phyloP scores from a whole-genome alignment of 352 stramenopile species.

The Blastocystis sp. region DNA sequence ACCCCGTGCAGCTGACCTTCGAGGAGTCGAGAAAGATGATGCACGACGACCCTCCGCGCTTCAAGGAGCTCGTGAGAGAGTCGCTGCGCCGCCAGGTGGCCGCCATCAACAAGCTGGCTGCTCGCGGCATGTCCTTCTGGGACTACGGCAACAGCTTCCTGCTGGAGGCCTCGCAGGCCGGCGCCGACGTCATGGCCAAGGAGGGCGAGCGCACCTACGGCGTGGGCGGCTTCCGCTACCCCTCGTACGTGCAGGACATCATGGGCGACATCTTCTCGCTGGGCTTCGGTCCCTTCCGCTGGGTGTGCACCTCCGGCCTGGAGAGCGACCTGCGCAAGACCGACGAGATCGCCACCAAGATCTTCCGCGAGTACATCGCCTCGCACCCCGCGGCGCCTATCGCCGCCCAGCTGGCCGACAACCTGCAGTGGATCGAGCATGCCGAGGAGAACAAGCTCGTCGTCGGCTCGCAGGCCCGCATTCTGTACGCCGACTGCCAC shows the following conservation, averaged over 20 bases:
- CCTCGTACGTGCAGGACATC: conserved; percentile 84
- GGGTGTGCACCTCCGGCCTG: conserved; percentile 79
- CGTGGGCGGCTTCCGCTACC: conserved; percentile 80
- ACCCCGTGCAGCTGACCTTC: conserved; percentile 80
- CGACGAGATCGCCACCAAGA: conserved; percentile 77
- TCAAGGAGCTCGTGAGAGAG: conserved; percentile 80
- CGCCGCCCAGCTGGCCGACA: conserved; percentile 77
- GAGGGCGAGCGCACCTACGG: conserved; percentile 73
- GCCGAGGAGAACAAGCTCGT: conserved; percentile 82
- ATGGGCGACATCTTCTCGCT: conserved; percentile 86
- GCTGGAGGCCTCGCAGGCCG: conserved; percentile 79
- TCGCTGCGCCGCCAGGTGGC: conserved; percentile 78
- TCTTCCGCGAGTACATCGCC: conserved; percentile 77
- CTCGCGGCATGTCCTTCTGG: conserved; percentile 82
- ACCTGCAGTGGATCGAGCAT: conserved; percentile 81
- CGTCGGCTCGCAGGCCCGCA: conserved; percentile 82
- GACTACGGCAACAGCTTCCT: conserved; percentile 86
- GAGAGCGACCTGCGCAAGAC: conserved; percentile 78
- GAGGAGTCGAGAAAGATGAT: conserved; percentile 81
- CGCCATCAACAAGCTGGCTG: conserved; percentile 80
- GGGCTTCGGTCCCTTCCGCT: conserved; percentile 83
- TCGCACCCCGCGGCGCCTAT: conserved; percentile 68
- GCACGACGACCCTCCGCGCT: conserved; percentile 77
- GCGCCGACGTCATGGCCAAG: conserved; percentile 78
- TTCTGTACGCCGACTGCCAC: conserved; percentile 81